Base-by-base conservation (phyloP, 2,329 filamentous ascomycete genomes). In the Aureobasidium sp. region DNA sequence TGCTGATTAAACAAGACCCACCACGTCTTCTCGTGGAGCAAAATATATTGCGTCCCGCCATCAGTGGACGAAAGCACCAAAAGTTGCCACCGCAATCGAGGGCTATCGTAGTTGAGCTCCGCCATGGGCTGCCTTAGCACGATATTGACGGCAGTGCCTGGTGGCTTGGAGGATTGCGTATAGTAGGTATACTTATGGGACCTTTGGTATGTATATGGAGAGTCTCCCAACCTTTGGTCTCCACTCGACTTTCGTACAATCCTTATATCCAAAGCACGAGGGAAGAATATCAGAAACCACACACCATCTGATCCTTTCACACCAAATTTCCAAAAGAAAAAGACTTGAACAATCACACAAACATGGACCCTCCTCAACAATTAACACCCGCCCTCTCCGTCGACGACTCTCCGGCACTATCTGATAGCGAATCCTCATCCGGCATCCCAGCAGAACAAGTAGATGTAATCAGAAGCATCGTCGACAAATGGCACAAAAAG, bases 401-500 rank as follows among this genome's bases (percentile, higher is more conserved):
- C 41, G 45, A 51, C 57, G 45, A 41, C 36, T 60, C 45, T 22
- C 57, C 57, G 7, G 36, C 57, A 17, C 41, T 42, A 41, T 53
- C 29, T 12, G 51, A 47, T 25, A 42, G 48, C 41, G 59, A 42
- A 25, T 47, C 31, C 17, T 49, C 59, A 31, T 58, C 22, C 9
- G 60, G 47, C 22, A 56, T 62, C 8, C 37, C 61, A 41, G 15
- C 61, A 20, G 45, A 49, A 27, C 60, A 61, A 45, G 41, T 61
- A 44, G 63, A 68, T 9, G 63, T 67, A 45, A 62, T 61, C 29
- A 39, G 48, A 39, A 44, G 64, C n/a, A 63, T 62, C 8, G 65
- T 61, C 15, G 63, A 63, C 41, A 65, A 65, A 56, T 67, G 60
- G 64, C 58, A 67, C 47, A 61, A 63, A 20, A 42, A 66, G 48